Evolutionary conservation across 2,329 filamentous ascomycete species (phyloP).

Genomic region (Polytolypa hystricis): DNA sequence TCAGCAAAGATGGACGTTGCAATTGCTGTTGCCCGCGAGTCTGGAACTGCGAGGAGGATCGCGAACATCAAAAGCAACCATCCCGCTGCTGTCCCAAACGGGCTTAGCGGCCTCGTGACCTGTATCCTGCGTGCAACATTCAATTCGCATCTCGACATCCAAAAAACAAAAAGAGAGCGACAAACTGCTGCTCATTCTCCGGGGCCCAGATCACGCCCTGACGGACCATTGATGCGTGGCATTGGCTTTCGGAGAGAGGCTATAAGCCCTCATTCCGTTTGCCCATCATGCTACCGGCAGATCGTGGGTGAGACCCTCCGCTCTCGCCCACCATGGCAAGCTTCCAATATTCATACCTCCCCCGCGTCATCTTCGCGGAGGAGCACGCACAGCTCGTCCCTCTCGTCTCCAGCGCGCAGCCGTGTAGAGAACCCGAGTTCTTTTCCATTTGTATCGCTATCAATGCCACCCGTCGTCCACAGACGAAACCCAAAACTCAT

Average conservation of each 20-base stretch:
- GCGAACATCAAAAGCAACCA: neutral
- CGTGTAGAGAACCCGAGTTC: too few species aligned
- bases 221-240: constrained; percentile 15
- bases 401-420: too few species aligned
- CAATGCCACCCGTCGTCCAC: too few species aligned
- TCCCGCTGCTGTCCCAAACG: constrained; percentile 3
- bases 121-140: neutral
- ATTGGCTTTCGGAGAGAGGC: constrained; percentile 18
- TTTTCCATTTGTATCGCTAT: too few species aligned
- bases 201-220: neutral
- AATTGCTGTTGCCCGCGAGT: neutral
- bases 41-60: neutral
- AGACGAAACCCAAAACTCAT: too few species aligned
- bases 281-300: constrained; percentile 16
- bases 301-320: constrained; percentile 8
- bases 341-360: constrained; percentile 5
- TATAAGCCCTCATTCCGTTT: constrained; percentile 18
- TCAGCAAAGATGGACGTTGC: neutral
- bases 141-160: neutral
- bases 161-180: neutral
- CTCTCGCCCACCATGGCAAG: constrained; percentile 2
- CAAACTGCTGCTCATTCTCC: neutral
- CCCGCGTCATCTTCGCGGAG: too few species aligned
- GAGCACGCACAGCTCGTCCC: too few species aligned
- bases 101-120: constrained; percentile 5